phyloP scores from a whole-genome alignment of 768 basidiomycete species.

The Pulveroboletus ravenelii region DNA sequence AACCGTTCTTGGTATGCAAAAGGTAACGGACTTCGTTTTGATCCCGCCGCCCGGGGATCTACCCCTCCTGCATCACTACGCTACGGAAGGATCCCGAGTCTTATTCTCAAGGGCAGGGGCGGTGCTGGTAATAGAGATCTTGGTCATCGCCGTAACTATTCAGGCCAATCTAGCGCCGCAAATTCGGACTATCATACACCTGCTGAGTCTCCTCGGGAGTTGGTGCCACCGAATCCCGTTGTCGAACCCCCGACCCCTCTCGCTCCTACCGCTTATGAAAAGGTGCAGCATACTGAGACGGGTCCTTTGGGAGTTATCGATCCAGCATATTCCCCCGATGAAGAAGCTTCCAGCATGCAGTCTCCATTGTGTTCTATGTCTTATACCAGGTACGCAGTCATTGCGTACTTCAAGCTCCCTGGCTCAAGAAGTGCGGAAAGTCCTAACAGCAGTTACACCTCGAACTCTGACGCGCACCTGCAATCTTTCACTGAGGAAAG shows the following conservation, averaged over 20 bases:
- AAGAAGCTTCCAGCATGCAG: background rate
- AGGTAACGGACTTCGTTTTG: conserved; percentile 9
- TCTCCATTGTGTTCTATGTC: conserved; percentile 5
- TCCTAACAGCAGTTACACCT: conserved; percentile 11
- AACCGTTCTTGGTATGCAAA: conserved; percentile 6
- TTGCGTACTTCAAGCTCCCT: background rate
- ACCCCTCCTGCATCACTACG: background rate
- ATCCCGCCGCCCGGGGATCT: background rate
- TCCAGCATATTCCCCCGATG: background rate
- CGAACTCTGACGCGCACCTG: conserved; percentile 7
- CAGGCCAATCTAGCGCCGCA: background rate
- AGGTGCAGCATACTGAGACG: background rate
- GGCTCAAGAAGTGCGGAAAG: conserved; percentile 3
- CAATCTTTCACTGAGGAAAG: conserved; percentile 1
- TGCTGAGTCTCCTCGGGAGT: conserved; percentile 7
- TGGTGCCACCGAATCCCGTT: conserved; percentile 1
- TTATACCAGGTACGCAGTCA: conserved; percentile 6
- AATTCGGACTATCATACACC: conserved; percentile 7
- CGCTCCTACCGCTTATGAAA: background rate
- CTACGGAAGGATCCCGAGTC: background rate
- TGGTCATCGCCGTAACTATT: background rate
- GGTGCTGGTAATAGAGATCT: background rate
- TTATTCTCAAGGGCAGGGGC: background rate
- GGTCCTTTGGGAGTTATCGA: background rate
- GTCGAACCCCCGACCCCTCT: conserved; percentile 12